A percentile compares a stretch with the other conserved stretches of the same genome.
Conservation (phyloP, 805 yeast species). For the Ogataea trehaloabstinens region DNA sequence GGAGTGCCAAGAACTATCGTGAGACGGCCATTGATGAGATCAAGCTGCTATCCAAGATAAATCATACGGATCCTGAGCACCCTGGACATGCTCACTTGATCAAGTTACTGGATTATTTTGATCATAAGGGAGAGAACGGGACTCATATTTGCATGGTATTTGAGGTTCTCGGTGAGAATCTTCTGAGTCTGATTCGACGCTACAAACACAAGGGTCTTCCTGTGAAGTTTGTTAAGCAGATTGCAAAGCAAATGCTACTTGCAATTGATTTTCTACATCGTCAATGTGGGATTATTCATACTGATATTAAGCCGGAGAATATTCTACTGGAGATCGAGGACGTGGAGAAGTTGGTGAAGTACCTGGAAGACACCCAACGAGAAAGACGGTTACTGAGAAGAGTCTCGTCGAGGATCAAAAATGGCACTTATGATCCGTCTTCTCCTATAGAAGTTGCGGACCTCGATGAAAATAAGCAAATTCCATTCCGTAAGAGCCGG, state of each 20-base stretch:
- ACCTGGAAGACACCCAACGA: conserved; percentile 40
- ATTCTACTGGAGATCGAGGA: conserved; percentile 52
- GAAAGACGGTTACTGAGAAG: conserved; percentile 32
- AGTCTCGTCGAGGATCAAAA: conserved; percentile 24
- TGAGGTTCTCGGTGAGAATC: conserved; percentile 93
- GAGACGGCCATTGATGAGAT: conserved; percentile 96
- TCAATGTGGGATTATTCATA: conserved; percentile 66
- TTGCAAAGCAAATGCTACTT: conserved; percentile 53
- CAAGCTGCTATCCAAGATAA: conserved; percentile 65
- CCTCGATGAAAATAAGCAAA: conserved; percentile 16
- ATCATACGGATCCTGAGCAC: conserved; percentile 61
- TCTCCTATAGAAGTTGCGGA: conserved; percentile 10
- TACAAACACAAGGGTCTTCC: conserved; percentile 55
- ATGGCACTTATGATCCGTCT: conserved; percentile 15
- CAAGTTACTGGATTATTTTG: conserved; percentile 76
- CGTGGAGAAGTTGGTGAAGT: conserved; percentile 48
- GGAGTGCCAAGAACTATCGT: conserved; percentile 86
- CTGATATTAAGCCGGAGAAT: conserved; percentile 78
- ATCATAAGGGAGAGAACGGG: conserved; percentile 89
- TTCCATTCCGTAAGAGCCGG: conserved; percentile 33
- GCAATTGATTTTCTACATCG: conserved; percentile 59
- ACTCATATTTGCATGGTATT: conserved; percentile 95
- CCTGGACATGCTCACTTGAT: conserved; percentile 84
- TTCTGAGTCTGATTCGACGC: conserved; percentile 78
- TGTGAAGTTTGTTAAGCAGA: conserved; percentile 51